Base-by-base conservation (phyloP, 2,329 filamentous ascomycete genomes). In the Orbilia javanica region DNA sequence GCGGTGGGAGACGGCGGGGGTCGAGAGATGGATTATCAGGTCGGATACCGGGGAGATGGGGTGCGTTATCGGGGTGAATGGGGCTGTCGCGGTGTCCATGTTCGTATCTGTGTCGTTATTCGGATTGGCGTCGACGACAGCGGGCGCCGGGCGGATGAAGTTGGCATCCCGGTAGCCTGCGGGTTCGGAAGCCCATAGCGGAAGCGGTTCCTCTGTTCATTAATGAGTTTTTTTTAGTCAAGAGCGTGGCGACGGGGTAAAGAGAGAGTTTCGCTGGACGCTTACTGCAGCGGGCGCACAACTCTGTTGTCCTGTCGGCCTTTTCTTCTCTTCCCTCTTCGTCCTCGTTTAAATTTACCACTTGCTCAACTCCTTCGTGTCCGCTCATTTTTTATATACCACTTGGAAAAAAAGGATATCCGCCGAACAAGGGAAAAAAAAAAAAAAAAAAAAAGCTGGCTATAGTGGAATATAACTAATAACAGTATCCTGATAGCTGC, bases 11-110 rank as follows among this genome's bases (percentile, higher is more conserved):
- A 6, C n/a, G 7, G 11, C 1, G n/a, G 27, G 15, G 20, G n/a
- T 44, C 22, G 52, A 53, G 29, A 78, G 74, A n/a, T 66, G 50
- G 31, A 78, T 52, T 6, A 78, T 39, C 1, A 78, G 63, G 34
- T 78, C 74, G 42, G 74, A 78, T 15, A 78, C 52, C 1, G 74
- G 74, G n/a, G 73, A 77, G 20, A 77, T 55, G 42, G 48, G 10
- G 52, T 71, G 53, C 15, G 55, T n/a, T 29, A 50, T 34, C 57
- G 39, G 11, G 4, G 10, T 62, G 8, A 50, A 44, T n/a, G 11
- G 34, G 10, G 36, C 3, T 11, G 52, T 36, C 1, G n/a, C 4
- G 8, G n/a, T 3, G 22, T 50, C 27, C 46, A 65, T 64, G 36
- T 27, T 18, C 18, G 46, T 52, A 39, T 57, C 60, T 6, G n/a